Evolutionary conservation across 176 grass and related monocot genomes (phyloP), one percentile per base, ranked within the genome.

Genomic region (Hsuehochloa calcarea): DNA sequence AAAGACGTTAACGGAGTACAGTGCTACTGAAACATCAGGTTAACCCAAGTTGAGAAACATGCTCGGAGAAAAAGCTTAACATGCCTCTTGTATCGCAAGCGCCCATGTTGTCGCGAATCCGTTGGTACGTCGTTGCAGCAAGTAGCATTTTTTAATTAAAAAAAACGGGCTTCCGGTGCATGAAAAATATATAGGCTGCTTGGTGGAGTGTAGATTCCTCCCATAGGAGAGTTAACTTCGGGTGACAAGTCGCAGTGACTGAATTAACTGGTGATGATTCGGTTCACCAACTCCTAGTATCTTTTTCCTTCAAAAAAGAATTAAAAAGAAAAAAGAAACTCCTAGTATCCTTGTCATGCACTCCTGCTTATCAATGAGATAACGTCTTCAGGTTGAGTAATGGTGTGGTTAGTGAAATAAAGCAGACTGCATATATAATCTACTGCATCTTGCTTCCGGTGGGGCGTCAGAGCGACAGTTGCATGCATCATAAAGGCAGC

Each of bases 251-350:
- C 13, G 25, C 31, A 34, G 43, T 4, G 25, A 46, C 68, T 31
- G 20, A 20, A 66, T 59, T 46, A 22, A 37, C 51, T 29, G 40
- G 15, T 2, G 31, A 52, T 51, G 88, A 9, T 77, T 90, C 55
- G 44, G 78, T 86, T 29, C 83, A 70, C 44, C 88, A 3, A 63
- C 83, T 85, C 70, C 31, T n/a, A 2, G 16, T 54, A 35, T 34
- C 31, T 34, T 34, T 34, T 34, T 34, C 31, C 31, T 34, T 3
- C 31, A 34, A 34, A 34, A 34, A 29, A 29, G 1, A 1, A n/a
- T n/a, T n/a, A 29, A 29, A 29, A 34, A 34, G 1, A 34, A 34
- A 34, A 34, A 34, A 34, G 31, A 34, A 34, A 34, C 31, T 34
- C 31, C 31, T 34, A 3, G 31, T 3, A 3, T 60, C 6, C 5